Percentiles rank a stretch among this genome's conserved stretches.
These are phyloP conservation scores for Abrus precatorius DNA, from an alignment of 306 rosid genomes.

Conservation along the genomic window DNA sequence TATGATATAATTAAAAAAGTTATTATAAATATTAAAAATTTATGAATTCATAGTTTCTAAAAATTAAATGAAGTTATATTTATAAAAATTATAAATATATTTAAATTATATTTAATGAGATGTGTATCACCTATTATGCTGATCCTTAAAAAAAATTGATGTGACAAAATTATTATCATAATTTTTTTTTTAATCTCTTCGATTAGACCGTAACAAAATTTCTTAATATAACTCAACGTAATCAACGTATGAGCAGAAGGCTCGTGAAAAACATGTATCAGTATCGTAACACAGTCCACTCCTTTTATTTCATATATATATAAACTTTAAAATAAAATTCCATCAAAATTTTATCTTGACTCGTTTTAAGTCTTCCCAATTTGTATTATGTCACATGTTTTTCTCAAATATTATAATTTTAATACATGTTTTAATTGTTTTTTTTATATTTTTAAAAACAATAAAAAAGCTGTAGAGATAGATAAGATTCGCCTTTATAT, in stretches of 20 bases:
- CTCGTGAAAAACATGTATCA: neutral
- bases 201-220: neutral
- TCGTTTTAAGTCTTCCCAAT: neutral
- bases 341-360: slow-evolving; percentile 4
- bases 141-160: too few species aligned
- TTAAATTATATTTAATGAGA: too few species aligned
- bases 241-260: neutral
- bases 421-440: neutral
- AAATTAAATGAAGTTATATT: too few species aligned
- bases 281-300: neutral
- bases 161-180: too few species aligned
- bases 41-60: too few species aligned
- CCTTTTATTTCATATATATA: too few species aligned
- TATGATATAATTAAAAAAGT: too few species aligned
- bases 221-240: neutral
- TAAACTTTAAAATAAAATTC: neutral
- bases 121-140: too few species aligned
- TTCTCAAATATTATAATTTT: neutral
- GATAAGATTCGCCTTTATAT: neutral
- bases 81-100: too few species aligned
- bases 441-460: too few species aligned
- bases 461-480: neutral
- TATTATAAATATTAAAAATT: too few species aligned
- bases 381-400: neutral
- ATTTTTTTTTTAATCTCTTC: too few species aligned